These are phyloP conservation scores for Lonicera japonica DNA, from an alignment of 129 eudicot genomes.

Conservation along the genomic window DNA sequence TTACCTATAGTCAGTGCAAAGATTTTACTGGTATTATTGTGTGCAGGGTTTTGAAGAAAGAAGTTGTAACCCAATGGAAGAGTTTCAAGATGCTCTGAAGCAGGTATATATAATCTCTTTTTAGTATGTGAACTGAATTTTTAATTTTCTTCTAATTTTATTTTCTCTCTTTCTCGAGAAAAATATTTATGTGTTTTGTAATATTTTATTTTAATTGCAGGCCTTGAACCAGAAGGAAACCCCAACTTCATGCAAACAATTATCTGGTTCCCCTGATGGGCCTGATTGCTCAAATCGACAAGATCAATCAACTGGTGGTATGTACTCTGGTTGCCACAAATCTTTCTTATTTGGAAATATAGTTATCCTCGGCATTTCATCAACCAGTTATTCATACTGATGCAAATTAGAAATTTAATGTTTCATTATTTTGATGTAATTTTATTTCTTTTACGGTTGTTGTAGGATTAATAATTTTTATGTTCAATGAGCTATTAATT, in stretches of 20 bases:
- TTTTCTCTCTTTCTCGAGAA: not conserved
- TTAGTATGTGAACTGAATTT: not conserved
- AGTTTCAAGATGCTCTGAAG: slow-evolving; percentile 39
- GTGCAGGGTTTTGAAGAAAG: slow-evolving; percentile 32
- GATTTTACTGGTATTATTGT: not conserved
- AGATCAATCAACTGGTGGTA: slow-evolving; percentile 35
- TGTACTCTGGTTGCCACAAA: not conserved
- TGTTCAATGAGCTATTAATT: too few species aligned
- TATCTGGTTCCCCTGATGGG: slow-evolving; percentile 14
- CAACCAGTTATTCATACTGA: too few species aligned
- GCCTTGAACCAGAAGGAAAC: slow-evolving; percentile 24
- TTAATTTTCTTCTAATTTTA: not conserved
- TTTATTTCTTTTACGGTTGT: too few species aligned
- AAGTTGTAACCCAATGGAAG: slow-evolving; percentile 23
- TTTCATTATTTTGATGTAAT: too few species aligned
- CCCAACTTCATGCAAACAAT: slow-evolving; percentile 15
- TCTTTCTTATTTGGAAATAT: too few species aligned
- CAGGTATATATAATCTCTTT: slow-evolving; percentile 17
- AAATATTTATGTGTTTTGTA: not conserved
- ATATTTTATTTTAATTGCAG: slow-evolving; percentile 20
- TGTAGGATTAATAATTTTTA: too few species aligned
- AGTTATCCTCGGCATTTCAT: too few species aligned
- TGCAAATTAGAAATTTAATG: too few species aligned
- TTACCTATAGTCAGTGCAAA: not conserved
- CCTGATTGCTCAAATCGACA: slow-evolving; percentile 14